phyloP scores from a whole-genome alignment of 2,329 filamentous ascomycete species.

The Aureobasidium sp. region DNA sequence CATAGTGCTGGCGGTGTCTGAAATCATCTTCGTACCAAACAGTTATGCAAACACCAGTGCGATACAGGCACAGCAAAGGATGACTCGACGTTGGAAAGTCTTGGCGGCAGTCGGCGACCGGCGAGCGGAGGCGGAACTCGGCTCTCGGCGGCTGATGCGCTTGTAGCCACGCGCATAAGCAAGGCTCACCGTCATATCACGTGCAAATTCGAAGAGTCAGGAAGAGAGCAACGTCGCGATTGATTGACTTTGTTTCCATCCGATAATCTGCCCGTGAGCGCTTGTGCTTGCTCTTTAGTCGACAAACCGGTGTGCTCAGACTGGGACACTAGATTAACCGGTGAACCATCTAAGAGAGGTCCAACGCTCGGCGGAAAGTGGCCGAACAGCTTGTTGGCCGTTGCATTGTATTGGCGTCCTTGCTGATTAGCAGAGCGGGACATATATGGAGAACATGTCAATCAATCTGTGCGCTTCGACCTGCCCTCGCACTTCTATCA shows the following conservation, averaged over 20 bases:
- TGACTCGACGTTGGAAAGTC: slow-evolving; percentile 5
- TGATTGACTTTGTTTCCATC: neutral
- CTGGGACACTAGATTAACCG: slow-evolving; percentile 9
- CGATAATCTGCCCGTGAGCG: neutral
- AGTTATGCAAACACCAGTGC: slow-evolving; percentile 9
- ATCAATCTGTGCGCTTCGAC: neutral
- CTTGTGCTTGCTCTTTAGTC: neutral
- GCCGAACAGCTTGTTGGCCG: neutral
- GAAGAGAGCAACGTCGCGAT: neutral
- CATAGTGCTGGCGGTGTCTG: slow-evolving; percentile 3
- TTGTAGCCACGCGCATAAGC: neutral
- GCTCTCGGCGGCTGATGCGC: neutral
- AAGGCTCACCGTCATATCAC: neutral
- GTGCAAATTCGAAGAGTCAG: neutral
- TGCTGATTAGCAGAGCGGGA: neutral
- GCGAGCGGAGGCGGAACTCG: neutral
- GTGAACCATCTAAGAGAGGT: neutral
- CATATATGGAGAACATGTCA: neutral
- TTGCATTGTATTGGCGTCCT: neutral
- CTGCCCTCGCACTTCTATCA: slow-evolving; percentile 13
- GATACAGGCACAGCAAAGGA: slow-evolving; percentile 9
- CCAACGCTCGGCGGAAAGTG: neutral
- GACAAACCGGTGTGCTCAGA: neutral
- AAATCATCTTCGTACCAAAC: neutral
- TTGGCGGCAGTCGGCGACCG: neutral